Percentiles rank a stretch among this genome's conserved stretches.
Evolutionary conservation across 176 grass and related monocot genomes (phyloP).

Genomic region (Triticum dicoccoides): DNA sequence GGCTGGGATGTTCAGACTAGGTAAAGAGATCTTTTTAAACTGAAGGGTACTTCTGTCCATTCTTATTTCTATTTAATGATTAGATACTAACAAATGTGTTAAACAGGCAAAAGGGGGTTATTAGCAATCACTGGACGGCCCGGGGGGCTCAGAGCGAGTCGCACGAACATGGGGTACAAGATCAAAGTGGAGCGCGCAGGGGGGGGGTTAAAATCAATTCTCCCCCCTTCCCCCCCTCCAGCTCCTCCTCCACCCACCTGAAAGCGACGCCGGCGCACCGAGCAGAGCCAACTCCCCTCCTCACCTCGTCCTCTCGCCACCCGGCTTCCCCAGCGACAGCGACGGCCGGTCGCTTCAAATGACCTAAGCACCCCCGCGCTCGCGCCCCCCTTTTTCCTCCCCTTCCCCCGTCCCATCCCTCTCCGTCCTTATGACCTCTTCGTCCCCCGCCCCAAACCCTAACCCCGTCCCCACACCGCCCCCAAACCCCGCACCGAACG

Average conservation of each 20-base stretch:
- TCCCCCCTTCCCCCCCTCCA: slow-evolving; percentile 26
- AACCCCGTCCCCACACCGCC: slow-evolving; percentile 34
- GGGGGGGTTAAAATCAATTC: too few relatives aligned
- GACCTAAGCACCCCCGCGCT: slow-evolving; percentile 35
- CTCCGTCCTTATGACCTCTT: slow-evolving; percentile 77
- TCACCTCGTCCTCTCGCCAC: neutral
- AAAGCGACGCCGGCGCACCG: slow-evolving; percentile 46
- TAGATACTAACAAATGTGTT: too few relatives aligned
- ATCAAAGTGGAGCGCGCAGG: too few relatives aligned
- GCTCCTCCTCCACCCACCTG: slow-evolving; percentile 25
- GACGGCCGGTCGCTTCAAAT: slow-evolving; percentile 62
- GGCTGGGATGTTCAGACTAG: too few relatives aligned
- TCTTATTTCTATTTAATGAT: too few relatives aligned
- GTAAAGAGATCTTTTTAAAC: too few relatives aligned
- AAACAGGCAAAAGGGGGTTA: too few relatives aligned
- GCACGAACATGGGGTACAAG: too few relatives aligned
- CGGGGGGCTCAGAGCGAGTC: too few relatives aligned
- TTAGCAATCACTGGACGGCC: too few relatives aligned
- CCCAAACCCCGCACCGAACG: slow-evolving; percentile 22
- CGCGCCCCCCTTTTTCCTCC: neutral
- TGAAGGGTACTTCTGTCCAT: too few relatives aligned
- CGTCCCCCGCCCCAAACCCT: slow-evolving; percentile 54
- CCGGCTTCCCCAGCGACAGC: slow-evolving; percentile 51
- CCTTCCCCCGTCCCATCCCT: slow-evolving; percentile 27
- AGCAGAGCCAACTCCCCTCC: neutral